Evolutionary conservation across 2,329 filamentous ascomycete genomes (phyloP), one percentile per base, ranked within the genome.

Genomic region (Pyrenophora tritici-repentis): DNA sequence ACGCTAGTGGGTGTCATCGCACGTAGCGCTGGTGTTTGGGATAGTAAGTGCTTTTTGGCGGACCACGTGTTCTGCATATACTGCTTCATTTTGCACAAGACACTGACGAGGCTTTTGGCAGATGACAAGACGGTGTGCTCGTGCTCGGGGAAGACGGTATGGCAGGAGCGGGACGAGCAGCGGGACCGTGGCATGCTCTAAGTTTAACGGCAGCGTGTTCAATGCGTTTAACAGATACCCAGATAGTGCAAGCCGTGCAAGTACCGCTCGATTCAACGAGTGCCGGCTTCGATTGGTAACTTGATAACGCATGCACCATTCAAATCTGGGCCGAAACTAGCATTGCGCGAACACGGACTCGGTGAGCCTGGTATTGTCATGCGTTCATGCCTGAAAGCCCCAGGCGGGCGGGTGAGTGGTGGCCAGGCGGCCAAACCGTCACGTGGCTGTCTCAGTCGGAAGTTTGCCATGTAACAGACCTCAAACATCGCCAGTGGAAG

Each of bases 91-190:
- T 14, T 6, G 18, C 16, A 24, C 16, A 22, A 17, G 26, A 20
- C 16, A 14, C 31, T 43, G 43, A 48, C 56, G 39, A 51, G 31
- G 17, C 40, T 16, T 29, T 12, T 31, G 18, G 13, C 40, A 65
- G 62, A 99, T 66, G 91, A 97, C 72, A 99, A 97, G 82, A 96
- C 90, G 38, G 93, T 99, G 5, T 99, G 94, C 74, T 96, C 91
- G 40, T 99, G 94, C 75, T 96, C 91, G 32, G 94, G 94, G 3
- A 97, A 97, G 84, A 97, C 92, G 49, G 84, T 99, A 9, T 99
- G 94, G 94, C 89, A 99, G 75, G 94, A 99, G 80, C 85, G 94
- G 63, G 87, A 87, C 75, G 92, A 97, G 67, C 90, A 96, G 77
- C 86, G 92, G 35, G 81, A 83, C 61, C 92, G 90, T 77, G 94